Evolutionary conservation across 2,329 filamentous ascomycete genomes (phyloP).

Genomic region (Xylariaceae sp.): DNA sequence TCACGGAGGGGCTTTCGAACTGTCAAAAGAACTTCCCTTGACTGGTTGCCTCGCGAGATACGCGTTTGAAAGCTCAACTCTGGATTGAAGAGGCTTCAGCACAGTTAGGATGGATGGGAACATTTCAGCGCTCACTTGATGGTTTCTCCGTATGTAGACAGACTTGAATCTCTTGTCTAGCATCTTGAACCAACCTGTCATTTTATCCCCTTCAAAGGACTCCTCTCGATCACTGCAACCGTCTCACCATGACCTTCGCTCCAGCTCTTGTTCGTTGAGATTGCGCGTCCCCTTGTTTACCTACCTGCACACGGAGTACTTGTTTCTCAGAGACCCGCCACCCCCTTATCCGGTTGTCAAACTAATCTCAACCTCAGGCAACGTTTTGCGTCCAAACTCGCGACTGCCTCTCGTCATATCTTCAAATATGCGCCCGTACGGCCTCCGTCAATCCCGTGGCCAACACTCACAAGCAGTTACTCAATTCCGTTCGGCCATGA

Average conservation of each 20-base stretch:
- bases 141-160: no score
- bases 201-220: no score
- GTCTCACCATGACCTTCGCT: neutral
- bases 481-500: no score
- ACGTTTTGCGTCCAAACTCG: neutral
- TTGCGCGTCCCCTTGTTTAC: neutral
- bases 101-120: no score
- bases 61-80: no score
- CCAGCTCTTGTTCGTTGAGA: no score
- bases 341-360: neutral
- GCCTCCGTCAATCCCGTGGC: neutral
- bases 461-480: no score
- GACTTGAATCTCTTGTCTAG: no score
- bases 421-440: neutral
- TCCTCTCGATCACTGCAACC: neutral
- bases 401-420: neutral
- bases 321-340: neutral
- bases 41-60: no score
- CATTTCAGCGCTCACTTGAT: no score
- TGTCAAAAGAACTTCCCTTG: neutral
- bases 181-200: no score
- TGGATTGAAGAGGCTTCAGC: no score
- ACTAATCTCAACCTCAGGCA: neutral
- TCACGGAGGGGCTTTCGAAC: neutral
- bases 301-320: neutral